A percentile compares a stretch with the other conserved stretches of the same genome.
These are phyloP conservation scores for Yarrowia osloensis DNA, from an alignment of 805 yeast species.

Conservation along the genomic window DNA sequence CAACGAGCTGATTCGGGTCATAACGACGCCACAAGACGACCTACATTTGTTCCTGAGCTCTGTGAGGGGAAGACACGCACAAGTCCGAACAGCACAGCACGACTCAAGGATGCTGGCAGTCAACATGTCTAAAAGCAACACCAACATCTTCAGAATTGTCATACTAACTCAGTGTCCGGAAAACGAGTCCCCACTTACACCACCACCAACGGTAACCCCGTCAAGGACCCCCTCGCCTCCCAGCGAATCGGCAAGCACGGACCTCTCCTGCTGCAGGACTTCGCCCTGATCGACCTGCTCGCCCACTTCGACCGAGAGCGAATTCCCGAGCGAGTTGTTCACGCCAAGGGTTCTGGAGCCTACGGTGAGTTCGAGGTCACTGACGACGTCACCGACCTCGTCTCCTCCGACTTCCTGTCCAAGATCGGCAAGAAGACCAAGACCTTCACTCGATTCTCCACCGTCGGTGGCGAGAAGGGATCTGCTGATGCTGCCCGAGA, in stretches of 20 bases:
- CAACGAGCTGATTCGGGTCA: not conserved
- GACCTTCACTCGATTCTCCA: constrained; percentile 59
- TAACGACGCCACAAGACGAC: not conserved
- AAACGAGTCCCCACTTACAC: constrained; percentile 44
- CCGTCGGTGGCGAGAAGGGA: constrained; percentile 71
- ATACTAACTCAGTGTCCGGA: constrained; percentile 31
- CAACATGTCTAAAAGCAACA: no score
- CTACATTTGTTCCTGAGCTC: no score
- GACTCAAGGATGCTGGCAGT: no score
- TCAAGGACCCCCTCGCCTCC: constrained; percentile 56
- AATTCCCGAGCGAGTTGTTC: constrained; percentile 67
- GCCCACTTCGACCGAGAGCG: constrained; percentile 67
- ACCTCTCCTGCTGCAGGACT: constrained; percentile 60
- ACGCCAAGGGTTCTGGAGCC: constrained; percentile 68
- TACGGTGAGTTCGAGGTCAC: constrained; percentile 61
- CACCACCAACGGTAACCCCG: constrained; percentile 58
- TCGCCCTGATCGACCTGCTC: constrained; percentile 56
- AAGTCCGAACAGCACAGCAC: not conserved
- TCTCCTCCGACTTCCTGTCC: constrained; percentile 56
- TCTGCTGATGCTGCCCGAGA: constrained; percentile 68
- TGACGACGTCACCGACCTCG: constrained; percentile 56
- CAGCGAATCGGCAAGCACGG: constrained; percentile 58
- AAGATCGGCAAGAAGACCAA: constrained; percentile 78
- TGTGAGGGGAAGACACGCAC: not conserved
- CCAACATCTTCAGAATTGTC: not conserved